Evolutionary conservation across 768 basidiomycete genomes (phyloP).

Genomic region (Tricholoma hemisulphureum): DNA sequence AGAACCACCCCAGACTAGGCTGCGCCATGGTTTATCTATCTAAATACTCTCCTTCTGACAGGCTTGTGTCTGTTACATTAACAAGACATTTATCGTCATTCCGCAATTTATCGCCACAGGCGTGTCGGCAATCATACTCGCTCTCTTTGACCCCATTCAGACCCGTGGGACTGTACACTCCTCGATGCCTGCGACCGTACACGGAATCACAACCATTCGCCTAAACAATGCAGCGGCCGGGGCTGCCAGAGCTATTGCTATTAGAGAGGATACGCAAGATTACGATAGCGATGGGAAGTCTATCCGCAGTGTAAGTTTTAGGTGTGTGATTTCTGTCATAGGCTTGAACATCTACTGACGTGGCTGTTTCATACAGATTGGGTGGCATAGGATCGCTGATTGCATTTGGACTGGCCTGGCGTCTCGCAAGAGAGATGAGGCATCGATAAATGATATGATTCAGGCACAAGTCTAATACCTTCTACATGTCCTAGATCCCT

Average conservation of each 20-base stretch:
- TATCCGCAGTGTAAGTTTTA: conserved; percentile 78
- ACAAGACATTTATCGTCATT: conserved; percentile 90
- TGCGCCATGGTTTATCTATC: conserved; percentile 64
- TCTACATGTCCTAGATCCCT: not conserved
- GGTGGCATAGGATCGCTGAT: conserved; percentile 55
- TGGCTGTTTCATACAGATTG: conserved; percentile 36
- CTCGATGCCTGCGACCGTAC: not conserved
- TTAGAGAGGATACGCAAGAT: conserved; percentile 14
- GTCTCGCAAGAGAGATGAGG: conserved; percentile 50
- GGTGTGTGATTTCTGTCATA: conserved; percentile 45
- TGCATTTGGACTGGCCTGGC: conserved; percentile 53
- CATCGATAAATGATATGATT: conserved; percentile 38
- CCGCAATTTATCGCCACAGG: conserved; percentile 94
- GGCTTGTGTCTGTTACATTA: conserved; percentile 43
- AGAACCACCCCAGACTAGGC: conserved; percentile 20
- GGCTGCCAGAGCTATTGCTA: conserved; percentile 7
- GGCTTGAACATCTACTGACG: not conserved
- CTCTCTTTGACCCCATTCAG: conserved; percentile 71
- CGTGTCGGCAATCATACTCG: conserved; percentile 82
- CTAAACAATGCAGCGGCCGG: conserved; percentile 4
- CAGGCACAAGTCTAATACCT: not conserved
- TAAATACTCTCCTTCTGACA: not conserved
- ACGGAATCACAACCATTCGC: not conserved
- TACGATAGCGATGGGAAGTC: conserved; percentile 34
- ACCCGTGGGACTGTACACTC: conserved; percentile 11